Percentiles rank a stretch among this genome's conserved stretches.
Evolutionary conservation across 768 basidiomycete species (phyloP).

Genomic region (Pulveroboletus sp.): DNA sequence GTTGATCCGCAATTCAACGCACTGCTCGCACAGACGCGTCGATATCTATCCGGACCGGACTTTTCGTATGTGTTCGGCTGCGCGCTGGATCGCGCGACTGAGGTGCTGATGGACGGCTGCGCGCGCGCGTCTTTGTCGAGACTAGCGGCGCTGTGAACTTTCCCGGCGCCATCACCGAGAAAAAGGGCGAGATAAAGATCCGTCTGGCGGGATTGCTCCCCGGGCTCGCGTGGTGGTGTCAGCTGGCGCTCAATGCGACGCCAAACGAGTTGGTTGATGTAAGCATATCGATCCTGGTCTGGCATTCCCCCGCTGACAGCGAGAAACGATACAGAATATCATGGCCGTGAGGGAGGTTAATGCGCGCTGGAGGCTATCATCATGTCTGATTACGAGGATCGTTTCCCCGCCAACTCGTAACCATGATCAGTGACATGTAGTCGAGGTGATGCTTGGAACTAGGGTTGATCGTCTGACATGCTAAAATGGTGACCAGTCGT

Average conservation of each 20-base stretch:
- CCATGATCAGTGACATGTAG: background rate
- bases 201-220: slow-evolving; percentile 79
- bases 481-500: no score
- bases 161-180: no score
- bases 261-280: slow-evolving; percentile 86
- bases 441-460: background rate
- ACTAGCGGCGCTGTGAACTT: no score
- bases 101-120: no score
- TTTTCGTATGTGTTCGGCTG: slow-evolving; percentile 67
- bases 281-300: slow-evolving; percentile 26
- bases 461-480: no score
- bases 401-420: slow-evolving; percentile 24
- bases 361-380: slow-evolving; percentile 69
- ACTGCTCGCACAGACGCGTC: slow-evolving; percentile 67
- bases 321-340: slow-evolving; percentile 45
- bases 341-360: slow-evolving; percentile 59
- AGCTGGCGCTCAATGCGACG: slow-evolving; percentile 57
- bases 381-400: slow-evolving; percentile 64
- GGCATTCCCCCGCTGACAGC: slow-evolving; percentile 2
- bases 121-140: no score
- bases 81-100: slow-evolving; percentile 68
- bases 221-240: slow-evolving; percentile 74
- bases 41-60: slow-evolving; percentile 60
- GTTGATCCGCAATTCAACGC: slow-evolving; percentile 50
- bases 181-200: slow-evolving; percentile 45